Evolutionary conservation across 331 rosid genomes (phyloP).

Genomic region (Spiraea crenata): DNA sequence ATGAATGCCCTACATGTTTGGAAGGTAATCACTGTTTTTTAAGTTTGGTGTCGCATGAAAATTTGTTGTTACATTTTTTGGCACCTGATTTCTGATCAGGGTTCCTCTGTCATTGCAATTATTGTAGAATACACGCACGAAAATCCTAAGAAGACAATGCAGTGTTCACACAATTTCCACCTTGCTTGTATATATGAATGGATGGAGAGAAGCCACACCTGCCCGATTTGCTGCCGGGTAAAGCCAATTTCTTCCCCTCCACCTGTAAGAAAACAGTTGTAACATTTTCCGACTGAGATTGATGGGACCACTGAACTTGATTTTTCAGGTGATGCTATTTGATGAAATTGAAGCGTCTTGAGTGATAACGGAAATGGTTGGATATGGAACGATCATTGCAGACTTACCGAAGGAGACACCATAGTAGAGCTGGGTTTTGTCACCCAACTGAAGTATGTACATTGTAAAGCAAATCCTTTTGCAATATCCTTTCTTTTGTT

Average conservation of each 20-base stretch:
- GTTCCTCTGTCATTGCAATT: neutral
- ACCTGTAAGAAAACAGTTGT: neutral
- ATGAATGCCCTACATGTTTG: conserved; percentile 42
- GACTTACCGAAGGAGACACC: too few relatives aligned
- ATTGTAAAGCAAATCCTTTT: too few relatives aligned
- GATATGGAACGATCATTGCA: neutral
- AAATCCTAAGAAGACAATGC: conserved; percentile 33
- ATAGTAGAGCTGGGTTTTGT: neutral
- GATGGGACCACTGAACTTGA: neutral
- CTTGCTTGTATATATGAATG: conserved; percentile 47
- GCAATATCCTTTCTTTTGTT: too few relatives aligned
- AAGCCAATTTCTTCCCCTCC: neutral
- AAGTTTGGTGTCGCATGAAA: neutral
- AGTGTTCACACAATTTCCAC: conserved; percentile 39
- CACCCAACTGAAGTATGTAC: neutral
- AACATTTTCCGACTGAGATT: neutral
- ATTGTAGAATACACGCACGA: conserved; percentile 34
- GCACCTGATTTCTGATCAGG: neutral
- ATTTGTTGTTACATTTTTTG: neutral
- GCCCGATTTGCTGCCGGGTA: conserved; percentile 42
- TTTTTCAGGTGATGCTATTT: conserved; percentile 8
- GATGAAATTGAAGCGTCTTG: neutral
- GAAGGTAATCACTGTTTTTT: conserved; percentile 25
- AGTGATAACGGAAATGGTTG: neutral
- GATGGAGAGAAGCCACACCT: conserved; percentile 37